phyloP scores from a whole-genome alignment of 495 filamentous ascomycete species.

The Lineolata rhizophorae region DNA sequence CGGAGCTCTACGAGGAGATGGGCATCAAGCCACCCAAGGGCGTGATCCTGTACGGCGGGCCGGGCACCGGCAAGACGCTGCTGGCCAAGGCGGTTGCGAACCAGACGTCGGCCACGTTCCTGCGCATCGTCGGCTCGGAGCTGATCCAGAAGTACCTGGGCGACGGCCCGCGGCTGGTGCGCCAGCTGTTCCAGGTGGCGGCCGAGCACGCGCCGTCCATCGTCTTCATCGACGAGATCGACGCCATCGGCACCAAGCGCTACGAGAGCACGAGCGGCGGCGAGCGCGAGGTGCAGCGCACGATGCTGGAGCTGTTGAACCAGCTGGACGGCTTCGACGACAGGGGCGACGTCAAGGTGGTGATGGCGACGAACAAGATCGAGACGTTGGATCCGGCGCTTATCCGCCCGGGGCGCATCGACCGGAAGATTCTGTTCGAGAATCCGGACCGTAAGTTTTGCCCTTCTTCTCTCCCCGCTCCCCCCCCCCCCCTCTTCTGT shows the following conservation, averaged over 20 bases:
- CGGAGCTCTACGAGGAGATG: constrained; percentile 99
- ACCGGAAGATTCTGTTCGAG: constrained; percentile 98
- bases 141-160: constrained; percentile 98
- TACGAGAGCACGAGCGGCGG: constrained; percentile 95
- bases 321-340: constrained; percentile 98
- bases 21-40: constrained; percentile 99
- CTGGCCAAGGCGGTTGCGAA: constrained; percentile 97
- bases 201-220: constrained; percentile 94
- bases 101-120: constrained; percentile 93
- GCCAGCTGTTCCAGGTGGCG: constrained; percentile 94
- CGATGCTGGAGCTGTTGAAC: constrained; percentile 96
- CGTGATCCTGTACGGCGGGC: constrained; percentile 95
- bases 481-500: background rate
- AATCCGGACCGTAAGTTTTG: constrained; percentile 70
- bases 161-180: constrained; percentile 81
- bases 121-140: constrained; percentile 94
- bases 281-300: constrained; percentile 92
- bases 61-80: constrained; percentile 92
- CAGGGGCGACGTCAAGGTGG: constrained; percentile 95
- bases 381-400: constrained; percentile 91
- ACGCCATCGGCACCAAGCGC: constrained; percentile 96
- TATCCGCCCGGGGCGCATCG: constrained; percentile 93
- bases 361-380: constrained; percentile 99
- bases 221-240: constrained; percentile 98
- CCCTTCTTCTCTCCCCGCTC: too few relatives aligned